phyloP scores from a whole-genome alignment of 129 eudicot genomes.

The Glebionis coronaria region DNA sequence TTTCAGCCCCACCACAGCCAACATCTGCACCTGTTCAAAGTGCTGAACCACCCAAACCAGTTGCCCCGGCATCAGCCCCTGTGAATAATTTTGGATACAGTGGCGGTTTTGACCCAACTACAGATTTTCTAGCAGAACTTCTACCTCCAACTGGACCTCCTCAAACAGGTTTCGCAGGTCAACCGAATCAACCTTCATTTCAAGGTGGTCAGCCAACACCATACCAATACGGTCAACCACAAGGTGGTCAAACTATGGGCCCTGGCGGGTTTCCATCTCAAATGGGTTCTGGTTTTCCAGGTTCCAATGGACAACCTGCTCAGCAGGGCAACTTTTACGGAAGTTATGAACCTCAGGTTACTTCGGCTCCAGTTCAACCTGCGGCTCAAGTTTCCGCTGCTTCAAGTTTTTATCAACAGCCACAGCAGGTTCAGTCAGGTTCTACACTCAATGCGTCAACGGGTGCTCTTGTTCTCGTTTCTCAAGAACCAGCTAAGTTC shows the following conservation, averaged over 20 bases:
- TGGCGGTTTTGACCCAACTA: conserved; percentile 37
- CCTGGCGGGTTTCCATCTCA: conserved; percentile 34
- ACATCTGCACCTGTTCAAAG: conserved; percentile 40
- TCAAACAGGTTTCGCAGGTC: conserved; percentile 30
- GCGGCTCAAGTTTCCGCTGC: conserved; percentile 26
- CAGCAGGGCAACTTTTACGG: conserved; percentile 38
- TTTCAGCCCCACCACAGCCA: conserved; percentile 47
- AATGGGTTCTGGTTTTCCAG: conserved; percentile 33
- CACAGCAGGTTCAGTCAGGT: conserved; percentile 39
- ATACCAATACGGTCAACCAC: conserved; percentile 27
- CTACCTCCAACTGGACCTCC: conserved; percentile 70
- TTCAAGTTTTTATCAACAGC: conserved; percentile 38
- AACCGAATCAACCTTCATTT: conserved; percentile 16
- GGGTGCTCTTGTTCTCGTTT: conserved; percentile 53
- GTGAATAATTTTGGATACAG: conserved; percentile 41
- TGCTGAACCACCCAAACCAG: conserved; percentile 39
- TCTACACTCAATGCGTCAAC: conserved; percentile 40
- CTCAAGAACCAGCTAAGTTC: conserved; percentile 73
- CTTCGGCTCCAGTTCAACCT: conserved; percentile 31
- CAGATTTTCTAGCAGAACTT: conserved; percentile 86
- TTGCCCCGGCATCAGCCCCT: conserved; percentile 22
- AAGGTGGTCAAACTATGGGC: conserved; percentile 33
- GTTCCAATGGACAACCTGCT: conserved; percentile 32
- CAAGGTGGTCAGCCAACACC: conserved; percentile 25
- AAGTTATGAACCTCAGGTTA: conserved; percentile 37